These are phyloP conservation scores for Pseudocercospora eumusae DNA, from an alignment of 2,329 filamentous ascomycete species.

Conservation along the genomic window DNA sequence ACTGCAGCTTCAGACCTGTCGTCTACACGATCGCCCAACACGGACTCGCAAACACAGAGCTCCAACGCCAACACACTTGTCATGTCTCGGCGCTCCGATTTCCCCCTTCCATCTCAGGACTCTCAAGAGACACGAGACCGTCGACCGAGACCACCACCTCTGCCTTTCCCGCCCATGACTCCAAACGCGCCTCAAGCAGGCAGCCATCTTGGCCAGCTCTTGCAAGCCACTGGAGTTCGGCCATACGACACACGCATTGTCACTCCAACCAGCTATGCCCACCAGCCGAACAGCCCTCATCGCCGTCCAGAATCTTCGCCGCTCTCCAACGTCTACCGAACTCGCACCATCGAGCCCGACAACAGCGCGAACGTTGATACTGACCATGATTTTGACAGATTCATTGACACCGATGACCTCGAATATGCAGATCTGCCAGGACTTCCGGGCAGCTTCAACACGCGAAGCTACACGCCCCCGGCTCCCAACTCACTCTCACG, in stretches of 20 bases:
- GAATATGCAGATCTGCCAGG: not conserved
- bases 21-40: not conserved
- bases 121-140: not conserved
- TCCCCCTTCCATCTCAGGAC: not conserved
- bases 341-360: not conserved
- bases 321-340: not conserved
- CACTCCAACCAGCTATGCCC: not conserved
- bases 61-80: not conserved
- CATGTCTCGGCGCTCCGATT: not conserved
- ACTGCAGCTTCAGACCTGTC: not conserved
- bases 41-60: not conserved
- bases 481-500: too few species aligned
- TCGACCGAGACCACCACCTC: not conserved
- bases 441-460: not conserved
- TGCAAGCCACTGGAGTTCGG: not conserved
- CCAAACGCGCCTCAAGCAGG: not conserved
- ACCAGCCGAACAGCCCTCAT: not conserved
- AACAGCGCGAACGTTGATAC: not conserved
- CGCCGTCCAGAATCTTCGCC: not conserved
- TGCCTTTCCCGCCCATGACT: not conserved
- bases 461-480: not conserved
- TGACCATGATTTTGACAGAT: not conserved
- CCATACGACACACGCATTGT: not conserved
- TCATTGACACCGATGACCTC: not conserved
- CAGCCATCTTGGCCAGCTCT: not conserved